Percentiles rank a stretch among this genome's conserved stretches.
Evolutionary conservation across 495 filamentous ascomycete species (phyloP).

Genomic region (Penicillium goetzii): DNA sequence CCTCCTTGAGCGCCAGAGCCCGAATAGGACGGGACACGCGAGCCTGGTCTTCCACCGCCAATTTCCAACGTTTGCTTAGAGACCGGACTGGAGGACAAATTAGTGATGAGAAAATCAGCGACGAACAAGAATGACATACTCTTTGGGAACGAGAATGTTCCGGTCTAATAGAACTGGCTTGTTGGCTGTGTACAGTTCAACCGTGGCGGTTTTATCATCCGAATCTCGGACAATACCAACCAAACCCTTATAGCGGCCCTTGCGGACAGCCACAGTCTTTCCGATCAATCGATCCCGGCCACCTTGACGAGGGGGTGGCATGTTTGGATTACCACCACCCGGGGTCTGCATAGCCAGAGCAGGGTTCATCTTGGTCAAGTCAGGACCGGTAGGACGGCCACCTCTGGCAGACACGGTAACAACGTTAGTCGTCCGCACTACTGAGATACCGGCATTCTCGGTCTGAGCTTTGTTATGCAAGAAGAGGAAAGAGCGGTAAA

Average conservation of each 20-base stretch:
- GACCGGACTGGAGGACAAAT: constrained; percentile 46
- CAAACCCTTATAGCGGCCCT: constrained; percentile 87
- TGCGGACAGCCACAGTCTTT: constrained; percentile 84
- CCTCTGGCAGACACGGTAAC: constrained; percentile 90
- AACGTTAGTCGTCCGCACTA: constrained; percentile 82
- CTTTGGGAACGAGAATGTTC: constrained; percentile 76
- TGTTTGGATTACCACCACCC: constrained; percentile 47
- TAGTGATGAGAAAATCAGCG: background rate
- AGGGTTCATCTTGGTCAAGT: constrained; percentile 92
- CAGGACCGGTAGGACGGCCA: constrained; percentile 70
- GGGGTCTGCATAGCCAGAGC: constrained; percentile 64
- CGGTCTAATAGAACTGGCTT: constrained; percentile 84
- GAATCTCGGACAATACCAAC: constrained; percentile 95
- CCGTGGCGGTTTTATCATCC: constrained; percentile 77
- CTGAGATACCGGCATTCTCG: constrained; percentile 89
- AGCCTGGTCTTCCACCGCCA: constrained; percentile 58
- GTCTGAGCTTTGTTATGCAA: constrained; percentile 78
- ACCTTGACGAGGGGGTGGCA: constrained; percentile 80
- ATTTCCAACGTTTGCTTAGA: constrained; percentile 76
- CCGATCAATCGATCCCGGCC: constrained; percentile 86
- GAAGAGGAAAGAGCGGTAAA: constrained; percentile 87
- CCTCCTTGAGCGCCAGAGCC: constrained; percentile 42
- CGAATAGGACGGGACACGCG: constrained; percentile 48
- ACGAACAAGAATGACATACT: constrained; percentile 51
- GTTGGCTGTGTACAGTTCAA: constrained; percentile 90